phyloP scores from a whole-genome alignment of 2,329 filamentous ascomycete species.

The Sphaerulina musiva region DNA sequence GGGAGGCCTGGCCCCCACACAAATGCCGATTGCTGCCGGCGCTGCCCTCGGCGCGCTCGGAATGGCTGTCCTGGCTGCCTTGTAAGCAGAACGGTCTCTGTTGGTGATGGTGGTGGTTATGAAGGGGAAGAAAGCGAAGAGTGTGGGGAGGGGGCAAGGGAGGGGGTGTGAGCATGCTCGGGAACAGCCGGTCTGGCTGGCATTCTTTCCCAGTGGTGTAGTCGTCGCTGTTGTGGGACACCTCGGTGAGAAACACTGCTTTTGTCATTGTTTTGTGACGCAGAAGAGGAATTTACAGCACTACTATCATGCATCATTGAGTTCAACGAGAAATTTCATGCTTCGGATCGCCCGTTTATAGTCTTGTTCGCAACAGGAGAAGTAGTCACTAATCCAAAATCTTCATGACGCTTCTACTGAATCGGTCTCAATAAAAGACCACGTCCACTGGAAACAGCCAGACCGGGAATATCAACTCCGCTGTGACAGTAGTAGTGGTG shows the following conservation, averaged over 20 bases:
- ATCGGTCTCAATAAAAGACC: too few relatives aligned
- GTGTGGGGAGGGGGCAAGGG: not conserved
- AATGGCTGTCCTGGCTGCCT: constrained; percentile 15
- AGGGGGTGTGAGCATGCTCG: not conserved
- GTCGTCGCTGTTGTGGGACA: not conserved
- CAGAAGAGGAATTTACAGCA: not conserved
- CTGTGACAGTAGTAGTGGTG: too few relatives aligned
- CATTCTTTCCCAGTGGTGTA: too few relatives aligned
- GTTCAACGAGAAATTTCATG: not conserved
- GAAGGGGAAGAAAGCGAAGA: not conserved
- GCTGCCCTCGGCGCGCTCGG: constrained; percentile 21
- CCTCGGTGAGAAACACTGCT: not conserved
- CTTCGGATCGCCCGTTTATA: not conserved
- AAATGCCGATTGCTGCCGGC: constrained; percentile 16
- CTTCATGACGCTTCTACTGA: too few relatives aligned
- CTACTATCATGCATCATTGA: not conserved
- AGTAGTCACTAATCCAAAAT: too few relatives aligned
- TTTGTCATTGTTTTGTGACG: not conserved
- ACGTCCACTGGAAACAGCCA: too few relatives aligned
- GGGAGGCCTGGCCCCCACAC: constrained; percentile 13
- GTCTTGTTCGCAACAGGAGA: not conserved
- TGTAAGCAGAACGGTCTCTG: constrained; percentile 3
- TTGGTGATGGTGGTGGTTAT: not conserved
- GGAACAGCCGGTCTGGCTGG: not conserved
- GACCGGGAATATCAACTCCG: too few relatives aligned